Conservation (phyloP, 345 rosid genomes). For the Bruguiera sexangula region DNA sequence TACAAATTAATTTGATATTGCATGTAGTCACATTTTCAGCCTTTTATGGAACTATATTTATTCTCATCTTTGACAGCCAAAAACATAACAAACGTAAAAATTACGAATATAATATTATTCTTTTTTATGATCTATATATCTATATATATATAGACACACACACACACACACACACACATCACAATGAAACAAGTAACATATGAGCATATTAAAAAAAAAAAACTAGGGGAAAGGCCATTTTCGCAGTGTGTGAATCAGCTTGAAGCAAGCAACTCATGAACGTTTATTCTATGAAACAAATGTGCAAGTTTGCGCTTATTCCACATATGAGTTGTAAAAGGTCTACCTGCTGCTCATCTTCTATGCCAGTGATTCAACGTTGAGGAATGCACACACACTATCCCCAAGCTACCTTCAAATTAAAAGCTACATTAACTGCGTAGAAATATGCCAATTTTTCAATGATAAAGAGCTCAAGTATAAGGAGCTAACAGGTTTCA, state of each 20-base stretch:
- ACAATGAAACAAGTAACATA: neutral
- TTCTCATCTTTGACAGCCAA: too few relatives aligned
- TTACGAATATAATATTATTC: too few relatives aligned
- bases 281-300: neutral
- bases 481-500: neutral
- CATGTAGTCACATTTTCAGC: too few relatives aligned
- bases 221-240: neutral
- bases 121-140: too few relatives aligned
- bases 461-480: neutral
- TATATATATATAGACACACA: too few relatives aligned
- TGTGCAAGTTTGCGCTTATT: slow-evolving; percentile 19
- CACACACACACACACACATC: too few relatives aligned
- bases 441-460: neutral
- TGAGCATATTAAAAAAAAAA: neutral
- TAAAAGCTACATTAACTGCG: neutral
- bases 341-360: neutral
- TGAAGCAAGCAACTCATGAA: neutral
- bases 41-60: too few relatives aligned
- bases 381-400: slow-evolving; percentile 1
- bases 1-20: too few relatives aligned
- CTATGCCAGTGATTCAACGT: neutral
- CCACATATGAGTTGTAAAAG: neutral
- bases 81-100: too few relatives aligned
- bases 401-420: slow-evolving; percentile 3
- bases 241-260: too few relatives aligned